Conservation (phyloP, 805 yeast species). For the Candida maesae region DNA sequence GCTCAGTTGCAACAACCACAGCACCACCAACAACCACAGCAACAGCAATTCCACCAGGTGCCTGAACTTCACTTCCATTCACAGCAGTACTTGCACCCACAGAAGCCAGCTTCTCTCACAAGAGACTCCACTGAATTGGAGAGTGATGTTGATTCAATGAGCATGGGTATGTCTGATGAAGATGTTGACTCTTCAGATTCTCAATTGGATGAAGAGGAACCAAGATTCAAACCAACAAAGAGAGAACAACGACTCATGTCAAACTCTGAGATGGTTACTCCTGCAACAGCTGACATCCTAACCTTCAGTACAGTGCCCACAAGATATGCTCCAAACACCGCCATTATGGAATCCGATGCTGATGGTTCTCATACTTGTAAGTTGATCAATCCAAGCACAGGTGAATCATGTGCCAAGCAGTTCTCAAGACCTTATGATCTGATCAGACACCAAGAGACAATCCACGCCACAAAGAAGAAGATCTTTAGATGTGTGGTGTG, state of each 20-base stretch:
- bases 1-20: not conserved
- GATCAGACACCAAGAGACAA: conserved; percentile 93
- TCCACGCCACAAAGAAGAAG: conserved; percentile 84
- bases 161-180: conserved; percentile 37
- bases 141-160: conserved; percentile 36
- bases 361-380: conserved; percentile 45
- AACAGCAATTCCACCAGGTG: not conserved
- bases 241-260: too few relatives aligned
- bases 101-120: conserved; percentile 6
- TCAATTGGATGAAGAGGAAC: conserved; percentile 22
- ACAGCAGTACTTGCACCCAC: conserved; percentile 4
- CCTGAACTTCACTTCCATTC: not conserved
- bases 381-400: conserved; percentile 56
- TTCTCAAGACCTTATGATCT: conserved; percentile 94
- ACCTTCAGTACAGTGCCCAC: too few relatives aligned
- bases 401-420: conserved; percentile 64
- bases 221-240: conserved; percentile 3
- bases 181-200: conserved; percentile 29
- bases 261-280: too few relatives aligned
- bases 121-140: conserved; percentile 31
- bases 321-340: too few relatives aligned
- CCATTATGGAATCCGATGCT: conserved; percentile 3
- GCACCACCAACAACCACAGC: not conserved
- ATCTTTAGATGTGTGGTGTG: conserved; percentile 85
- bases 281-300: too few relatives aligned